phyloP scores from a whole-genome alignment of 495 filamentous ascomycete species.

The Neurospora terricola region DNA sequence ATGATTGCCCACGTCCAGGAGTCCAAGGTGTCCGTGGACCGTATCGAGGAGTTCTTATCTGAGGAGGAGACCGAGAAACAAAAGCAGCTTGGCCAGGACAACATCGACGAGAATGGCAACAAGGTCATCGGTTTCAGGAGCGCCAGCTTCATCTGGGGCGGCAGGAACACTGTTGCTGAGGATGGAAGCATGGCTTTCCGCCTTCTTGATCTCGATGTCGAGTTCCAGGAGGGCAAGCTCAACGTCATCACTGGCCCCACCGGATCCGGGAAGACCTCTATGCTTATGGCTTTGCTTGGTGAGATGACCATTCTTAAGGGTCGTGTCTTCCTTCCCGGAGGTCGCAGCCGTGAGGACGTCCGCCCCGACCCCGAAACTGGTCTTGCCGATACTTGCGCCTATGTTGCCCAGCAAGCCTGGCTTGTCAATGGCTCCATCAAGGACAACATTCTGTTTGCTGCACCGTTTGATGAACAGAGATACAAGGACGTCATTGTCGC shows the following conservation, averaged over 20 bases:
- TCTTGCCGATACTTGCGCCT: conserved; percentile 84
- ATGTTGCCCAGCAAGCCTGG: conserved; percentile 97
- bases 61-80: conserved; percentile 98
- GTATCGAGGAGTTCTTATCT: conserved; percentile 88
- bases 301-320: conserved; percentile 90
- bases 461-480: conserved; percentile 67
- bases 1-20: conserved; percentile 99
- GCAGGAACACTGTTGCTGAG: conserved; percentile 47
- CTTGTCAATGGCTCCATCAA: conserved; percentile 93
- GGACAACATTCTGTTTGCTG: conserved; percentile 92
- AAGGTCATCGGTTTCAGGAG: conserved; percentile 73
- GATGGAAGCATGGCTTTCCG: conserved; percentile 64
- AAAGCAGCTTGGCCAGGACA: conserved; percentile 60
- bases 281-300: conserved; percentile 92
- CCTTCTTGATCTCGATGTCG: conserved; percentile 65
- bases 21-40: conserved; percentile 91
- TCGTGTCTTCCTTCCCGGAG: conserved; percentile 72
- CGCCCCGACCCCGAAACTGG: conserved; percentile 73
- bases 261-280: conserved; percentile 86
- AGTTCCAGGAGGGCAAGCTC: conserved; percentile 67
- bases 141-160: conserved; percentile 84
- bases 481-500: conserved; percentile 84
- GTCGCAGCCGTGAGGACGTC: conserved; percentile 72
- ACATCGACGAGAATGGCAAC: conserved; percentile 47
- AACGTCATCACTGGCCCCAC: conserved; percentile 91